phyloP scores from a whole-genome alignment of 495 filamentous ascomycete genomes.

The Penicillium chermesinum region DNA sequence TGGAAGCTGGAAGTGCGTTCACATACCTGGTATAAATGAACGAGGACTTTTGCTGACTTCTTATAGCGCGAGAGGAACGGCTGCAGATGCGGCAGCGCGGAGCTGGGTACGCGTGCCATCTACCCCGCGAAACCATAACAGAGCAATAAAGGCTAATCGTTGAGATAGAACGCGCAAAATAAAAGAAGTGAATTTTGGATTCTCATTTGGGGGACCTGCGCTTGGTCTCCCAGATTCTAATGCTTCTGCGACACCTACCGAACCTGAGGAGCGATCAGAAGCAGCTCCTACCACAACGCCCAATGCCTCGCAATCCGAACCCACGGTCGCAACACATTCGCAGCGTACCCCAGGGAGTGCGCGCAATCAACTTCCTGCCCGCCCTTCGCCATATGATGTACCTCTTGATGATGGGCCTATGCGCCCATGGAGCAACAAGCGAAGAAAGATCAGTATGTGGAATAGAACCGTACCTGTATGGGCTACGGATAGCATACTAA shows the following conservation, averaged over 20 bases:
- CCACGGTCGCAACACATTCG: conserved; percentile 2
- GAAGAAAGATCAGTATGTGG: conserved; percentile 22
- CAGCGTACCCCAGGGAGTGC: conserved; percentile 20
- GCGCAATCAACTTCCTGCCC: conserved; percentile 21
- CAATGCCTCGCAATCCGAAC: conserved; percentile 10
- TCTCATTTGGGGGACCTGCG: conserved; percentile 38
- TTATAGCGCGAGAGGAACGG: conserved; percentile 49
- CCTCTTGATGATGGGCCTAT: conserved; percentile 14
- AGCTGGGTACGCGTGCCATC: conserved; percentile 47
- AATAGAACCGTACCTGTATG: not conserved
- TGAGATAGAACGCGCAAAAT: conserved; percentile 39
- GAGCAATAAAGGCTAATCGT: conserved; percentile 17
- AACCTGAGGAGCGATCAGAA: conserved; percentile 16
- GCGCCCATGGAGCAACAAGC: conserved; percentile 19
- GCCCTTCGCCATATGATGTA: conserved; percentile 26
- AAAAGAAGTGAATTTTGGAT: conserved; percentile 47
- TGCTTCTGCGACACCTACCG: conserved; percentile 16
- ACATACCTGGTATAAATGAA: not conserved
- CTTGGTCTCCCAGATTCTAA: conserved; percentile 8
- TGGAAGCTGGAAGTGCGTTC: conserved; percentile 39
- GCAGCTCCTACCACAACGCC: conserved; percentile 9
- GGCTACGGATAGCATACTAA: conserved; percentile 3
- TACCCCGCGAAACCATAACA: conserved; percentile 29
- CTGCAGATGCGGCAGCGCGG: conserved; percentile 56
- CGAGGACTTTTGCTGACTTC: conserved; percentile 6